These are phyloP conservation scores for Moesziomyces sp. DNA, from an alignment of 1,284 basidiomycete species.

Conservation along the genomic window DNA sequence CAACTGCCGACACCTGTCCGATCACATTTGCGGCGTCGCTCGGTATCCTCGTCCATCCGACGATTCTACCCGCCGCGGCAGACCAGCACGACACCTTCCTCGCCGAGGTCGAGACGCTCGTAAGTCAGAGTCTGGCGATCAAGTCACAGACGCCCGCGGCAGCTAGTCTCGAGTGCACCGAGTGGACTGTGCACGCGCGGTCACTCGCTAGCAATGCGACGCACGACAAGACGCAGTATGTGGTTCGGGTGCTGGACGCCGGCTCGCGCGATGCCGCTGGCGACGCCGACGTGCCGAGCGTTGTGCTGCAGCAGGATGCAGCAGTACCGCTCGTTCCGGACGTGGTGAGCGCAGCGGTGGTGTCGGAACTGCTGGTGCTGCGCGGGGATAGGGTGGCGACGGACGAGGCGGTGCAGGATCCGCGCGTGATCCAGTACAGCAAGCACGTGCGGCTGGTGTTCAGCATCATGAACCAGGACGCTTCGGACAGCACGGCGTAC, in stretches of 20 bases:
- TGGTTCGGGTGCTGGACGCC: constrained; percentile 4
- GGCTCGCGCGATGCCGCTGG: too few species aligned
- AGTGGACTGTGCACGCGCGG: constrained; percentile 20
- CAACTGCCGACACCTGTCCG: constrained; percentile 28
- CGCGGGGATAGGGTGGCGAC: constrained; percentile 17
- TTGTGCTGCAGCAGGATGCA: constrained; percentile 7
- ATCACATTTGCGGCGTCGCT: constrained; percentile 25
- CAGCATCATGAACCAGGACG: constrained; percentile 63
- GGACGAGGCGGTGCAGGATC: constrained; percentile 35
- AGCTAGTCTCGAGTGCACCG: constrained; percentile 32
- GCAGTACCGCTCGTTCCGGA: constrained; percentile 27
- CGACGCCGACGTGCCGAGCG: constrained; percentile 4
- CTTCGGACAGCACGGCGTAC: constrained; percentile 26
- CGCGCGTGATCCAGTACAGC: constrained; percentile 56
- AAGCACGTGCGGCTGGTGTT: constrained; percentile 60
- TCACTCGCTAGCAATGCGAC: background rate
- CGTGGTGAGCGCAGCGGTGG: constrained; percentile 32
- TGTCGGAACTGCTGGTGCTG: constrained; percentile 25
- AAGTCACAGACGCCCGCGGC: constrained; percentile 14
- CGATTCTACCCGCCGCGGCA: constrained; percentile 7
- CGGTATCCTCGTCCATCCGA: constrained; percentile 9
- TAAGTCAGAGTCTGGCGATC: constrained; percentile 29
- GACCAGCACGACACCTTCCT: constrained; percentile 4
- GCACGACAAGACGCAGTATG: background rate
- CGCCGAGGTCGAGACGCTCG: constrained; percentile 21